Base-by-base conservation (phyloP, 1,139 yeast genomes). In the Lodderomyces oxycetoniae region DNA sequence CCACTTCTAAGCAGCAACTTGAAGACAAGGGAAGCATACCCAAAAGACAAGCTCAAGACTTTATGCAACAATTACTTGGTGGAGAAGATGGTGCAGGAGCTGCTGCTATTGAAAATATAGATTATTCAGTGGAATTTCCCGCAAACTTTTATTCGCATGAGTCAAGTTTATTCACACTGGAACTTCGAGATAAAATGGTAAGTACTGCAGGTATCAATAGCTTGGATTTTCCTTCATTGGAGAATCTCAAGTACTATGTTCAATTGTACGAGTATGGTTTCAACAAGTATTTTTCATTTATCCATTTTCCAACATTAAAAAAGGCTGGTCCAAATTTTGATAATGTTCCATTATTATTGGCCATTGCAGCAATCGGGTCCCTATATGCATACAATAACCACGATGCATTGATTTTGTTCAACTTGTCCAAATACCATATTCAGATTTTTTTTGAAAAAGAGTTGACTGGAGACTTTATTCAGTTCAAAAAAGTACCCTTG, bases 341-440 rank as follows among this genome's bases (percentile, higher is more conserved):
- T 33, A 82, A 83, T 52, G 77, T 83, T 39, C 91, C 95, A 1
- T 62, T 88, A 35, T 56, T 87, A n/a, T 62, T 87, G 36, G 75
- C 91, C 9, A 84, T 88, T 76, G 83, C 94, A 1, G 83, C 95
- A 15, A 76, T 88, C 40, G 97, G 97, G 28, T 95, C 96, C 0
- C 64, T 88, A 17, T 86, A 86, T 49, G 77, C 85, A 1, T 86
- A 83, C 57, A 94, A 88, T 53, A 83, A 85, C 17, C 65, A 79
- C 26, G 84, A 84, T 50, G 84, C 95, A 0, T 69, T 82, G 46
- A 67, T 84, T 14, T 63, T 88, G 36, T 87, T 85, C 59, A 87
- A 86, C 52, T 72, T 87, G 35, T 77, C 94, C 8, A 75, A 91
- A 51, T 79, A 74, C 45, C 80, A 85, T 46, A 80, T 86, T 40